These are phyloP conservation scores for Saturnispora serradocipensis DNA, from an alignment of 805 yeast genomes.

Conservation along the genomic window DNA sequence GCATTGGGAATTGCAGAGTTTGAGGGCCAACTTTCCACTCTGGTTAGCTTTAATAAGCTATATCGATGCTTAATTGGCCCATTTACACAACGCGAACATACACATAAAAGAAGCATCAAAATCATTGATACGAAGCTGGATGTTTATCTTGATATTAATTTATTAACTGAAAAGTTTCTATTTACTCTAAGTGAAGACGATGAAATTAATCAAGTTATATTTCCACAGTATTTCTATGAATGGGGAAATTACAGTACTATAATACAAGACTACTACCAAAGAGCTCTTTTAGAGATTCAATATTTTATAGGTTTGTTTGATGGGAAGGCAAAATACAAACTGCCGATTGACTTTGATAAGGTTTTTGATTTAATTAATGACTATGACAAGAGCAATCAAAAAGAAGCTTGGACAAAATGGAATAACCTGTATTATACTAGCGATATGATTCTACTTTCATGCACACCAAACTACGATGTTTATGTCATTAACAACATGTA, in stretches of 20 bases:
- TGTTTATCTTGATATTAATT: conserved; percentile 41
- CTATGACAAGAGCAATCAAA: conserved; percentile 17
- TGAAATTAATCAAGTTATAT: conserved; percentile 17
- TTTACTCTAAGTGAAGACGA: conserved; percentile 30
- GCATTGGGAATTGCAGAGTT: conserved; percentile 30
- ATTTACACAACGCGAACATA: conserved; percentile 33
- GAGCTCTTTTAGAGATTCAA: conserved; percentile 47
- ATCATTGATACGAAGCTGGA: conserved; percentile 37
- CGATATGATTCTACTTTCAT: conserved; percentile 36
- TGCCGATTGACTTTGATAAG: conserved; percentile 17
- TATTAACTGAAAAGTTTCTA: conserved; percentile 39
- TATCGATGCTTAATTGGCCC: conserved; percentile 64
- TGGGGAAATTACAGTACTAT: conserved; percentile 18
- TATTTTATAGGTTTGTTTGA: conserved; percentile 30
- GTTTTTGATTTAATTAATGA: conserved; percentile 21
- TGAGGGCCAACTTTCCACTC: conserved; percentile 26
- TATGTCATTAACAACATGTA: conserved; percentile 39
- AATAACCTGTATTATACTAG: conserved; percentile 16
- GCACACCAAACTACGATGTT: conserved; percentile 41
- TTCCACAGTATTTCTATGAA: conserved; percentile 24
- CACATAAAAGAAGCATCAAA: conserved; percentile 47
- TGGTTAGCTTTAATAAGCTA: conserved; percentile 52
- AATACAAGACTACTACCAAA: conserved; percentile 40
- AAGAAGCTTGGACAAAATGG: conserved; percentile 20
- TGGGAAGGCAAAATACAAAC: conserved; percentile 16